Evolutionary conservation across 106 monocot genomes (phyloP), one percentile per base, ranked within the genome.

Genomic region (Dendrobium catenatum): DNA sequence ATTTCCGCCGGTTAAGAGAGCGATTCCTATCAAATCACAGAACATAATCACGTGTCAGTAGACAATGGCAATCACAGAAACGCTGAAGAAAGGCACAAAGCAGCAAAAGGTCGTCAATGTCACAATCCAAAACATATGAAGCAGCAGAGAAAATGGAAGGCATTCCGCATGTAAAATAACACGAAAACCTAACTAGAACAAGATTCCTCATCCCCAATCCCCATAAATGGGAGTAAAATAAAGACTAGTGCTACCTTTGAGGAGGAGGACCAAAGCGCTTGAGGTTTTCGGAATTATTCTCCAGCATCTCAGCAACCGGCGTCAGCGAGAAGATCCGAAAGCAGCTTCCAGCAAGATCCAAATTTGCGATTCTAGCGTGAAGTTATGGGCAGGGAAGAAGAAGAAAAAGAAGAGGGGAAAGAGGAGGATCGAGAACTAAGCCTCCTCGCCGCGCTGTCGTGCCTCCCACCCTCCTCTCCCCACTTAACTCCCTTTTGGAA

Each of bases 241-340:
- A n/a, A 17, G 29, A 42, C 31, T 7, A 18, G 9, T 8, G 19
- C 4, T 79, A 80, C 91, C 91, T 88, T 42, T 86, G 88, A 20
- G 79, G 49, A 0, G 90, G 90, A 31, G 84, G 86, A 82, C 74
- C 84, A 44, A 84, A 85, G 46, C 91, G 86, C 81, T 80, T 86
- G 78, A 78, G 66, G 75, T 33, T 74, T 43, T 88, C 91, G 20
- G 82, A 42, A 56, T 66, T 80, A 80, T 77, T 79, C 22, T 88
- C 88, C 73, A 84, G 82, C 91, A 91, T 91, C 80, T 79, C 54
- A 10, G 11, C 75, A 27, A 49, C 9, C 56, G 19, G 40, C 5
- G 9, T 16, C 16, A 37, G 66, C 16, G 70, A 37, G 70, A 70
- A 61, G 61, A 61, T 61, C 61, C 61, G 4, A 15, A 10, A 70